These are phyloP conservation scores for Apophysomyces sp. DNA, from an alignment of 371 early-diverging fungal genomes.

Conservation along the genomic window DNA sequence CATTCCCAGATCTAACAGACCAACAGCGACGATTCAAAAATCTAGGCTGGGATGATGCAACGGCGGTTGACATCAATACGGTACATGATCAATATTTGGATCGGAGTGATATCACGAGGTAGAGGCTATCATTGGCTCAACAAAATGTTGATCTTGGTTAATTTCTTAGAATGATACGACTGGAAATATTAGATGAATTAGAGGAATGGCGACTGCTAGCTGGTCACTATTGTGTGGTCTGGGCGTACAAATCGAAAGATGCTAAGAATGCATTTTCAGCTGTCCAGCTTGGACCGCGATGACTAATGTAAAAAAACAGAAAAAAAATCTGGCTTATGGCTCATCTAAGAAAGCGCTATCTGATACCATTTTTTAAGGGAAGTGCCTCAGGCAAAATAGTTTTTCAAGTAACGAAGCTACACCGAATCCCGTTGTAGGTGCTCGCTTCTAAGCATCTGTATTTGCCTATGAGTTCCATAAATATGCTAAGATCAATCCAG, in stretches of 20 bases:
- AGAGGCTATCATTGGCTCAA: too few species aligned
- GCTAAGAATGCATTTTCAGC: background rate
- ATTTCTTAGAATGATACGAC: slow-evolving; percentile 57
- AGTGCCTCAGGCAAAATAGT: too few species aligned
- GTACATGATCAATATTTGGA: slow-evolving; percentile 60
- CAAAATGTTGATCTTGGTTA: too few species aligned
- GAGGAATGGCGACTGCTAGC: slow-evolving; percentile 91
- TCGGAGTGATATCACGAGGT: slow-evolving; percentile 57
- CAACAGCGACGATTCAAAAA: slow-evolving; percentile 65
- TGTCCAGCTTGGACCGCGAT: background rate
- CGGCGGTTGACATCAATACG: slow-evolving; percentile 71
- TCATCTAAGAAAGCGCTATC: too few species aligned
- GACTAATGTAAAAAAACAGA: too few species aligned
- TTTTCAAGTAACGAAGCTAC: too few species aligned
- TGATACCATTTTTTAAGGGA: too few species aligned
- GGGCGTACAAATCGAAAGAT: slow-evolving; percentile 58
- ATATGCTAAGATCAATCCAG: too few species aligned
- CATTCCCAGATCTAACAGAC: slow-evolving; percentile 70
- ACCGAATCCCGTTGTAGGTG: too few species aligned
- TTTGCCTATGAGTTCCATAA: too few species aligned
- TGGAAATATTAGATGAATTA: slow-evolving; percentile 92
- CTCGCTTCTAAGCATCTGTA: too few species aligned
- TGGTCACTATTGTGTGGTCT: slow-evolving; percentile 87
- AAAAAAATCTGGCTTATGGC: too few species aligned
- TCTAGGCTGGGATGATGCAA: slow-evolving; percentile 64